These are phyloP conservation scores for Trichoderma guizhouense DNA, from an alignment of 2,329 filamentous ascomycete species.

Conservation along the genomic window DNA sequence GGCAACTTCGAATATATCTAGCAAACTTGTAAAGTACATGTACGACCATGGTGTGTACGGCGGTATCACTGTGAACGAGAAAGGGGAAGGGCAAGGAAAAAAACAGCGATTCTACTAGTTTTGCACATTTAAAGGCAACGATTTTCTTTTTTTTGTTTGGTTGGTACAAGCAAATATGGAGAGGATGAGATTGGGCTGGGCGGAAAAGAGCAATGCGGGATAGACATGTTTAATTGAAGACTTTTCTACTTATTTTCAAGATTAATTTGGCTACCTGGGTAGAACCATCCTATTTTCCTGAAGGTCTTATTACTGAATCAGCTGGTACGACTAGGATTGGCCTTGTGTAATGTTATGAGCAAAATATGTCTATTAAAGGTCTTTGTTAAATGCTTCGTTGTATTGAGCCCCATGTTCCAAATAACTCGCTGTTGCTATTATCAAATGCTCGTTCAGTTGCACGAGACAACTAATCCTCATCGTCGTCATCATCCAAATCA, in stretches of 20 bases:
- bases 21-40: constrained; percentile 31
- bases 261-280: neutral
- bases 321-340: neutral
- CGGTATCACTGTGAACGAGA: constrained; percentile 10
- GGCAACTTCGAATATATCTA: neutral
- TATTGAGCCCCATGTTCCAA: neutral
- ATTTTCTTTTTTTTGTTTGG: neutral
- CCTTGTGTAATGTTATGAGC: no score
- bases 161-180: neutral
- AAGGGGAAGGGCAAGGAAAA: neutral
- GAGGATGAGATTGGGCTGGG: neutral
- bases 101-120: neutral
- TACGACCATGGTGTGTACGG: constrained; percentile 29
- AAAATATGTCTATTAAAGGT: neutral
- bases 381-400: neutral
- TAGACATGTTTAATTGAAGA: constrained; percentile 14
- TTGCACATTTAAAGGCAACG: constrained; percentile 5
- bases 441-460: neutral
- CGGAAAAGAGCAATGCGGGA: constrained; percentile 12
- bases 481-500: constrained; percentile 51
- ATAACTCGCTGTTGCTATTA: neutral
- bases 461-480: constrained; percentile 30
- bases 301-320: neutral
- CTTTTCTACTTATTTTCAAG: neutral
- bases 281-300: rapidly evolving